Evolutionary conservation across 306 rosid species (phyloP).

Genomic region (Casuarina cunninghamiana): DNA sequence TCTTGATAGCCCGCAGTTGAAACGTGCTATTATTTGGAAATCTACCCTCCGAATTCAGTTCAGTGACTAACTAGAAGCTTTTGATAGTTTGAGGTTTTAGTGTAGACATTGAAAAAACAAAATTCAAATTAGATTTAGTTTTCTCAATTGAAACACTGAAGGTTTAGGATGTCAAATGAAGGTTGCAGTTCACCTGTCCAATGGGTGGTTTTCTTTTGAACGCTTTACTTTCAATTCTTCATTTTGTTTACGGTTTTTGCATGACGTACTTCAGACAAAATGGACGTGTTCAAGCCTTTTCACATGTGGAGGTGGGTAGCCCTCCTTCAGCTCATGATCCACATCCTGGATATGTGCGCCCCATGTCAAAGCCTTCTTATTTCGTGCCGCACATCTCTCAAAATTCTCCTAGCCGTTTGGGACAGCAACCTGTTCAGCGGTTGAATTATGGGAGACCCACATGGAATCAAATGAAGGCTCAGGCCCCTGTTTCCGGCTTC

Average conservation of each 20-base stretch:
- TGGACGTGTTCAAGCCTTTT: slow-evolving; percentile 66
- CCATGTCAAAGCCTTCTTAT: slow-evolving; percentile 71
- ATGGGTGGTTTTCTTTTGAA: slow-evolving; percentile 4
- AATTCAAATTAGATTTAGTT: neutral
- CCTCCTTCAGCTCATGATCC: slow-evolving; percentile 63
- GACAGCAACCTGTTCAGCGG: slow-evolving; percentile 78
- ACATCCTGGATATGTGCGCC: slow-evolving; percentile 52
- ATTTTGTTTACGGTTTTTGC: slow-evolving; percentile 22
- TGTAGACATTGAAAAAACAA: neutral
- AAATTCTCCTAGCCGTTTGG: slow-evolving; percentile 92
- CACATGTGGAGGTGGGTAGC: slow-evolving; percentile 70
- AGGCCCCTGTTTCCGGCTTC: slow-evolving; percentile 63
- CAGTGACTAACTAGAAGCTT: neutral
- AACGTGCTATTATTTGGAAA: slow-evolving; percentile 11
- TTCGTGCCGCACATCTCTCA: slow-evolving; percentile 63
- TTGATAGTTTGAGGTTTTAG: slow-evolving; percentile 1
- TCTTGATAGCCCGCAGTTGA: slow-evolving; percentile 14
- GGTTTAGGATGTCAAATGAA: no score
- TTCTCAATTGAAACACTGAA: neutral
- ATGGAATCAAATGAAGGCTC: slow-evolving; percentile 79
- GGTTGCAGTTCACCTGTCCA: neutral
- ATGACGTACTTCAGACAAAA: slow-evolving; percentile 51
- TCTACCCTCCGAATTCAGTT: slow-evolving; percentile 12
- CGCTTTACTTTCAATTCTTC: slow-evolving; percentile 10
- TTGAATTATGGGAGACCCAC: slow-evolving; percentile 65